A percentile compares a stretch with the other conserved stretches of the same genome.
These are phyloP conservation scores for Salix dunnii DNA, from an alignment of 345 rosid species.

Conservation along the genomic window DNA sequence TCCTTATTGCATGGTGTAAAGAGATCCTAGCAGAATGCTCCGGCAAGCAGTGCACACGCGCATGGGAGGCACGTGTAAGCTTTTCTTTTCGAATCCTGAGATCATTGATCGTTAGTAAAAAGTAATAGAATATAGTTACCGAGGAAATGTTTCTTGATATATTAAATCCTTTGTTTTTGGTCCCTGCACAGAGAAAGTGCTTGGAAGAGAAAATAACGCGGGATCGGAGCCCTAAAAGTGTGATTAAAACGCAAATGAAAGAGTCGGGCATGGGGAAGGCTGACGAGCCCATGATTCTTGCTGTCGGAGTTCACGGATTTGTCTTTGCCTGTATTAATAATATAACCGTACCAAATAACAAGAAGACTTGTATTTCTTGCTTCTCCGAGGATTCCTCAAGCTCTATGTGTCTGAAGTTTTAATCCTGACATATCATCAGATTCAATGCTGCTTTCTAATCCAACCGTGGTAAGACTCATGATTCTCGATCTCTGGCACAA, in stretches of 20 bases:
- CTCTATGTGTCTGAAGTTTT: neutral
- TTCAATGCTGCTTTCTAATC: neutral
- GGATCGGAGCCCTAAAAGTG: slow-evolving; percentile 8
- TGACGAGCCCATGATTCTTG: slow-evolving; percentile 34
- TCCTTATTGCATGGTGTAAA: neutral
- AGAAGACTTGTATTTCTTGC: slow-evolving; percentile 17
- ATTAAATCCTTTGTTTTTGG: neutral
- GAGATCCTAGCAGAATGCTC: neutral
- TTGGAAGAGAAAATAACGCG: neutral
- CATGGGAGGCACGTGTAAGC: neutral
- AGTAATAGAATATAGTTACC: neutral
- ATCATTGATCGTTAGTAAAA: neutral
- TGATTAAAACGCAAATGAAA: neutral
- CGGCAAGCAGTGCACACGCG: neutral
- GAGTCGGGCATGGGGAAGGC: slow-evolving; percentile 20
- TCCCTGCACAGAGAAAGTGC: neutral
- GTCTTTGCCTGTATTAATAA: slow-evolving; percentile 24
- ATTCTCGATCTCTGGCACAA: neutral
- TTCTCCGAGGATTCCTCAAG: neutral
- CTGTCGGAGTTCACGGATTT: slow-evolving; percentile 44
- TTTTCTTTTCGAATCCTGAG: neutral
- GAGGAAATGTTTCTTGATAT: neutral
- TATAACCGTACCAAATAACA: slow-evolving; percentile 29
- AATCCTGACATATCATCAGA: neutral
- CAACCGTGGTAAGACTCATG: neutral